These are phyloP conservation scores for Protomyces arabidopsidicola DNA, from an alignment of 1,139 yeast genomes.

Conservation along the genomic window DNA sequence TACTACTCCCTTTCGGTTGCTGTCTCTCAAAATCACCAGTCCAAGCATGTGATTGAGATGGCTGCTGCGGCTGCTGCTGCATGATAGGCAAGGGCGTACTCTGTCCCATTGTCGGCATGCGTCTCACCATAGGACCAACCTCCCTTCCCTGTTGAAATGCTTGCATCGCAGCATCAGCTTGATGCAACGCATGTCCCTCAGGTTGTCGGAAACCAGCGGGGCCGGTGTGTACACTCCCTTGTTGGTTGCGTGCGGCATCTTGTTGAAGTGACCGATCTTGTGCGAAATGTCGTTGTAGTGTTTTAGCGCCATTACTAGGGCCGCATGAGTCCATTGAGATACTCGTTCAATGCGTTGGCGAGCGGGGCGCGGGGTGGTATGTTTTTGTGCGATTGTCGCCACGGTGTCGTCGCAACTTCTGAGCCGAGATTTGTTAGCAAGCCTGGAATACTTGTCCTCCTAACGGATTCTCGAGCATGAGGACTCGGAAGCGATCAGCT, in stretches of 20 bases:
- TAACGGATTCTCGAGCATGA: too few relatives aligned
- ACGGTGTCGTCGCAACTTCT: too few relatives aligned
- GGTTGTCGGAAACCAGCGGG: background rate
- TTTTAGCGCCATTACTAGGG: constrained; percentile 19
- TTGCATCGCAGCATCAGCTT: background rate
- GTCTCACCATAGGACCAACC: background rate
- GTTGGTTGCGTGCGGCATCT: background rate
- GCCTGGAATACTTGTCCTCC: too few relatives aligned
- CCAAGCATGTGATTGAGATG: background rate
- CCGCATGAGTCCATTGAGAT: constrained; percentile 9
- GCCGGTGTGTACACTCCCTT: background rate
- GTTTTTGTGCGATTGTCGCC: too few relatives aligned
- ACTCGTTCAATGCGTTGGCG: too few relatives aligned
- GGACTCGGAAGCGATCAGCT: too few relatives aligned
- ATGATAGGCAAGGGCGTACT: too few relatives aligned
- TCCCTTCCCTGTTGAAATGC: background rate
- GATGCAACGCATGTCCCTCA: background rate
- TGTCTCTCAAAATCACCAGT: background rate
- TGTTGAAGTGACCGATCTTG: constrained; percentile 14
- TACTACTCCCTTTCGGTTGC: background rate
- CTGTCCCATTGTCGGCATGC: too few relatives aligned
- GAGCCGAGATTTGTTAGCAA: too few relatives aligned
- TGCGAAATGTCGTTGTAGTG: constrained; percentile 15
- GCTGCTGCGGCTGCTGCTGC: background rate
- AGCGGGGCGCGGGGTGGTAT: too few relatives aligned